Base-by-base conservation (phyloP, 495 filamentous ascomycete species). In the Trichoderma erinaceum region DNA sequence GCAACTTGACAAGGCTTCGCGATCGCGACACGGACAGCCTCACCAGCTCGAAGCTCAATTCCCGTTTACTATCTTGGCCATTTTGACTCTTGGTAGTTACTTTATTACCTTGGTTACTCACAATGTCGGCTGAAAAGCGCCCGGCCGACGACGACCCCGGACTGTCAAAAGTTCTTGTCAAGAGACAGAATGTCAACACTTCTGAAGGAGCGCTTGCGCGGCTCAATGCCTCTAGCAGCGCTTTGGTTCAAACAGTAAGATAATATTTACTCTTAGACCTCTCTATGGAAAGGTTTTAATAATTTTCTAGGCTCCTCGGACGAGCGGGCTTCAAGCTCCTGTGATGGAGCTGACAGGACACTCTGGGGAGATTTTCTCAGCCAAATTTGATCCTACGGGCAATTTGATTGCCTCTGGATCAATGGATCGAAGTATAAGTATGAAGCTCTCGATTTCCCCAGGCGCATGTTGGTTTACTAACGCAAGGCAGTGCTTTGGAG, bases 341-440 rank as follows among this genome's bases (percentile, higher is more conserved):
- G 88, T 97, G 64, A 97, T 99, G 92, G 93, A 99, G 77, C 82
- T 99, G 43, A 88, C 88, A 64, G 94, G 93, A 78, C 85, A 86
- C 77, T 77, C 81, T 66, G 86, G 91, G 12, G 95, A 99, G 79
- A 86, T 98, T 41, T 98, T 97, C 75, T 83, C 90, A n/a, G 88
- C 90, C 27, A 89, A 90, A 73, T 99, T 99, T 70, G 92, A 97
- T 76, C 89, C 91, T 13, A 88, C 89, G 6, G 93, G 92, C 27
- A 89, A 92, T 65, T 83, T 90, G 68, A 94, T 98, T 70, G 95
- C 96, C 63, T 97, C 95, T 6, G 96, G 94, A 18, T 96, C 92
- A 2, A 94, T 97, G 89, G 95, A 99, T 78, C 84, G 96, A 69
- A 89, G 87, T 61, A 97, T 99, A 67, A 83, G 93, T 96, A 83